A percentile compares a stretch with the other conserved stretches of the same genome.
Conservation (phyloP, 352 stramenopile species). For the Pythium brachiatum region DNA sequence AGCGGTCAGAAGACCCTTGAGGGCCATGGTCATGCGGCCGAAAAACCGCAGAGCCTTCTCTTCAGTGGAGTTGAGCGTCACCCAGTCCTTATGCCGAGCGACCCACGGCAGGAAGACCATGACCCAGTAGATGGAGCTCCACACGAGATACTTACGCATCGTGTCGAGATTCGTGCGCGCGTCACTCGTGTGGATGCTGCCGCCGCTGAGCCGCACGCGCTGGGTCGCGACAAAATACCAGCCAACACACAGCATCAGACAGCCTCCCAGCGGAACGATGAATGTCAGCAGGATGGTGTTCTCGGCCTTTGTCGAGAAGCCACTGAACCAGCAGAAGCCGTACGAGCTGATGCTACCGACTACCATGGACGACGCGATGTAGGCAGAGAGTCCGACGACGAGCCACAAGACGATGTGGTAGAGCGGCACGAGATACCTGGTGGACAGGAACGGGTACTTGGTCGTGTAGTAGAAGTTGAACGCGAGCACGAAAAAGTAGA, state of each 20-base stretch:
- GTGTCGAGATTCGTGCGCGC: slow-evolving; percentile 72
- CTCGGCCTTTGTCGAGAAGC: slow-evolving; percentile 32
- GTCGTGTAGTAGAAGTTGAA: slow-evolving; percentile 88
- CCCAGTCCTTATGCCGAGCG: slow-evolving; percentile 52
- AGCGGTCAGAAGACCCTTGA: slow-evolving; percentile 63
- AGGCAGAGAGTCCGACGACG: slow-evolving; percentile 44
- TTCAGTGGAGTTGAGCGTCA: slow-evolving; percentile 43
- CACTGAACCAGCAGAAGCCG: slow-evolving; percentile 79
- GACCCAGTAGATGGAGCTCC: slow-evolving; percentile 69
- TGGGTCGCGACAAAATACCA: slow-evolving; percentile 74
- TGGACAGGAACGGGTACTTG: slow-evolving; percentile 83
- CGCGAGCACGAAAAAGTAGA: slow-evolving; percentile 84
- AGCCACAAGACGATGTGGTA: slow-evolving; percentile 75
- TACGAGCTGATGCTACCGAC: slow-evolving; percentile 62
- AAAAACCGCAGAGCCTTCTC: slow-evolving; percentile 69
- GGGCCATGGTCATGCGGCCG: slow-evolving; percentile 58
- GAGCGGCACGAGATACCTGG: slow-evolving; percentile 59
- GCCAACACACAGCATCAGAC: slow-evolving; percentile 67
- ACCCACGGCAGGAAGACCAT: slow-evolving; percentile 68
- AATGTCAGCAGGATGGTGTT: slow-evolving; percentile 57
- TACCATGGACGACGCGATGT: slow-evolving; percentile 46
- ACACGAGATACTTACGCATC: slow-evolving; percentile 75
- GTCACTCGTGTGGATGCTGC: slow-evolving; percentile 32
- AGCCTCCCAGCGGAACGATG: slow-evolving; percentile 58
- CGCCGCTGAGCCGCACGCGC: slow-evolving; percentile 59